Conservation (phyloP, 2,329 filamentous ascomycete genomes). For the Ophiostoma ips region DNA sequence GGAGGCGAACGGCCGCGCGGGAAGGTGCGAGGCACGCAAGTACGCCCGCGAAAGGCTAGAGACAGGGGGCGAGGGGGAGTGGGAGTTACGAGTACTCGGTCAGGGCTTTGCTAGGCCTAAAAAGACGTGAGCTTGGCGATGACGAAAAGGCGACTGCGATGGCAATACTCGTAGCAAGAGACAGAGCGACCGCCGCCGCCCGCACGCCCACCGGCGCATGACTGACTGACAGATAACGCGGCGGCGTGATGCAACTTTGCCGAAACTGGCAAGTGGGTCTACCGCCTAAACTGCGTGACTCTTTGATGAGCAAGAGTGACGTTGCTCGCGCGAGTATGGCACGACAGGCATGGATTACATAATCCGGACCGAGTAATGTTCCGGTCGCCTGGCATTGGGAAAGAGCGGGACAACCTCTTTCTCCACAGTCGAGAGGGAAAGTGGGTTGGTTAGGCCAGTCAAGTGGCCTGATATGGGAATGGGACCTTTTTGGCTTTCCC, state of each 20-base stretch:
- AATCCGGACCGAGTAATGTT: background rate
- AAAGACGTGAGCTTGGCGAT: background rate
- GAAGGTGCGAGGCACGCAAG: background rate
- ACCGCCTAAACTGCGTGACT: too few relatives aligned
- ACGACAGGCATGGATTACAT: background rate
- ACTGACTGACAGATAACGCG: background rate
- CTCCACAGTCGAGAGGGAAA: background rate
- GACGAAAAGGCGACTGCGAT: background rate
- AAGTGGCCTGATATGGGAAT: slow-evolving; percentile 12
- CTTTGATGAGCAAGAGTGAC: too few relatives aligned
- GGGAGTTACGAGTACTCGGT: background rate
- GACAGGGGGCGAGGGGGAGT: background rate
- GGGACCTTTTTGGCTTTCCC: slow-evolving; percentile 1
- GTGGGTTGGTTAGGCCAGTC: background rate
- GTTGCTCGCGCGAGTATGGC: background rate
- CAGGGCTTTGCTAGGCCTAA: background rate
- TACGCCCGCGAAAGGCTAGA: too few relatives aligned
- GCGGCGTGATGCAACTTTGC: background rate
- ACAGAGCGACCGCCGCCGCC: too few relatives aligned
- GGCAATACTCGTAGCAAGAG: background rate
- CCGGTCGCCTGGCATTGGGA: background rate
- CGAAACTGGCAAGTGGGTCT: slow-evolving; percentile 3
- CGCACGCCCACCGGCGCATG: too few relatives aligned
- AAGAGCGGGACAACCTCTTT: too few relatives aligned
- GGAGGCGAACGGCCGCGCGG: background rate